Base-by-base conservation (phyloP, 1,284 basidiomycete genomes). In the Peniophora sp. region DNA sequence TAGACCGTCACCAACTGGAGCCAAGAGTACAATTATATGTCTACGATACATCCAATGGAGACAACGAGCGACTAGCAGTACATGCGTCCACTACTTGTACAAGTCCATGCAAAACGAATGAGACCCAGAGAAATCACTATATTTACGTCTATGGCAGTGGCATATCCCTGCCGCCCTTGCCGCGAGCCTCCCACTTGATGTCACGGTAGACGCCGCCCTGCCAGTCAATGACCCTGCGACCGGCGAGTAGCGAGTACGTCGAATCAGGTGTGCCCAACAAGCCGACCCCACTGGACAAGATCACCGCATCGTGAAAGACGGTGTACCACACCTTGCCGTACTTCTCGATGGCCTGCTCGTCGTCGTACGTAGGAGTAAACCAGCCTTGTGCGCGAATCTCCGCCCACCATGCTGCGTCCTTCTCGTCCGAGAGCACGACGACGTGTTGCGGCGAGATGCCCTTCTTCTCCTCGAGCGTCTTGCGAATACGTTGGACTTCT, bases 401-500 rank as follows among this genome's bases (percentile, higher is more conserved):
- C 27, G 72, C 68, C 83, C 86, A 88, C 83, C 85, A 88, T 14
- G 67, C 69, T 9, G 70, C 62, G 59, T 87, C 74, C 49, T 65
- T 60, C 64, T 89, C 86, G 60, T 89, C 86, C 55, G 81, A 85
- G 12, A 84, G 87, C 69, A 88, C 75, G 52, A 89, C 71, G 41
- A 88, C 80, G 56, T 78, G 70, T 10, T 75, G 55, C 20, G 64
- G 64, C 12, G 79, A 64, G 18, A 81, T 62, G 1, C 78, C 78
- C 55, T 76, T 76, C 41, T 69, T 70, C 50, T 70, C 63, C 42
- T 66, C 59, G 24, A 86, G 64, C 54, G 81, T 77, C 3, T 72
- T 69, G 55, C 81, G 77, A 2, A 87, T 74, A 60, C 87, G 82
- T 20, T 74, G 65, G 3, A 88, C 81, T 42, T 79, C 76, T 48